A percentile compares a stretch with the other conserved stretches of the same genome.
Evolutionary conservation across 345 rosid species (phyloP).

Genomic region (Lepidium africanum): DNA sequence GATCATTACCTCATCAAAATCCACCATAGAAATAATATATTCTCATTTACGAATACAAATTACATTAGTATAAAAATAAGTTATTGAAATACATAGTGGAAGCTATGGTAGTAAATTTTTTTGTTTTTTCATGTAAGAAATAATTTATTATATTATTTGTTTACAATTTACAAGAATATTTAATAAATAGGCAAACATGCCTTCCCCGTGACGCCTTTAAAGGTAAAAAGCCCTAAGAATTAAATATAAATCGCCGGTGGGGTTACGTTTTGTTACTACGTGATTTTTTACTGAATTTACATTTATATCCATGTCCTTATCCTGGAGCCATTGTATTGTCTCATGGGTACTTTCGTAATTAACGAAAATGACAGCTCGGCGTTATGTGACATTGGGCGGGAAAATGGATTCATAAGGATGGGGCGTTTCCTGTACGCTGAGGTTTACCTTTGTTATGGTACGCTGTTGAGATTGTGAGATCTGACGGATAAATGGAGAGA

Average conservation of each 20-base stretch:
- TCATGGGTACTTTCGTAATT: constrained; percentile 18
- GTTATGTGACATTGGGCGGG: constrained; percentile 23
- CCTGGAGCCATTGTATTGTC: background rate
- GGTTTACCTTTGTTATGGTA: background rate
- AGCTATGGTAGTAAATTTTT: background rate
- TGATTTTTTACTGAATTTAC: background rate
- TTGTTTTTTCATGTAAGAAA: background rate
- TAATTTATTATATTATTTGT: background rate
- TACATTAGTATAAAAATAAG: background rate
- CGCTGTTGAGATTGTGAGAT: background rate
- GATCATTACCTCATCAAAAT: background rate
- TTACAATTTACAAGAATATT: constrained; percentile 8
- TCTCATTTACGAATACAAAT: background rate
- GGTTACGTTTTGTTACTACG: constrained; percentile 28
- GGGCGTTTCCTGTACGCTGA: background rate
- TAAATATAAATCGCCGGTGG: constrained; percentile 32
- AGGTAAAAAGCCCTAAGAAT: constrained; percentile 6
- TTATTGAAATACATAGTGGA: constrained; percentile 1
- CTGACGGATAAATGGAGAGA: background rate
- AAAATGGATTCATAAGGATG: constrained; percentile 2
- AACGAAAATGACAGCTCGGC: constrained; percentile 27
- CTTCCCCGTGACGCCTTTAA: constrained; percentile 28
- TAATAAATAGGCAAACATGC: constrained; percentile 17
- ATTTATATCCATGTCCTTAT: constrained; percentile 13
- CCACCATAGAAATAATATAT: background rate